phyloP scores from a whole-genome alignment of 2,329 filamentous ascomycete species.

The Acrocalymma vagum region DNA sequence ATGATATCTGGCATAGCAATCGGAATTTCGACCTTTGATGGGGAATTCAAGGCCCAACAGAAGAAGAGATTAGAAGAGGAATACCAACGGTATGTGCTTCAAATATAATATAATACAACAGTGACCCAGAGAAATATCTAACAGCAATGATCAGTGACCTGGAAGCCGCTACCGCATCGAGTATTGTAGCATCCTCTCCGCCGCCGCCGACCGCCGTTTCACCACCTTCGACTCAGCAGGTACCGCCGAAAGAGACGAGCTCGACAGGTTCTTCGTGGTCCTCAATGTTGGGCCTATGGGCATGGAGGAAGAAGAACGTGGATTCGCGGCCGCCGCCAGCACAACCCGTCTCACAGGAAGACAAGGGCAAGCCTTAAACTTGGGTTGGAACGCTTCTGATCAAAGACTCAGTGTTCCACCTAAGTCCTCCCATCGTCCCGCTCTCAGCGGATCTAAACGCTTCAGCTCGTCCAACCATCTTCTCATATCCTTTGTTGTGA shows the following conservation, averaged over 20 bases:
- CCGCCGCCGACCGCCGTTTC: conserved; percentile 19
- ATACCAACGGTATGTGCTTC: conserved; percentile 40
- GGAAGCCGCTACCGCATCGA: conserved; percentile 28
- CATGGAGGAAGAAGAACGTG: conserved; percentile 50
- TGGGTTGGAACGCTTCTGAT: conserved; percentile 5
- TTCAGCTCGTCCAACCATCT: conserved; percentile 70
- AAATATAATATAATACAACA: too few species aligned
- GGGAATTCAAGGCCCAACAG: conserved; percentile 43
- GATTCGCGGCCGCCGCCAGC: conserved; percentile 66
- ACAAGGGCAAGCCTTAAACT: conserved; percentile 64
- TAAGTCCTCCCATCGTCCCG: conserved; percentile 78
- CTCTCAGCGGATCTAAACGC: conserved; percentile 76
- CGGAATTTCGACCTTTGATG: conserved; percentile 42
- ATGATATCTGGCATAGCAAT: conserved; percentile 41
- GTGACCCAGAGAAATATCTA: too few species aligned
- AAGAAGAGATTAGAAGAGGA: conserved; percentile 41
- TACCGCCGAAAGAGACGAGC: conserved; percentile 17
- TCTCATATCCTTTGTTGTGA: conserved; percentile 56
- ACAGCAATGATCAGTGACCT: conserved; percentile 29
- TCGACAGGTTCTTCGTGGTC: conserved; percentile 29
- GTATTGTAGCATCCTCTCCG: conserved; percentile 20
- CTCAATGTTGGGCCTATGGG: conserved; percentile 41
- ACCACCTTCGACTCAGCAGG: conserved; percentile 16
- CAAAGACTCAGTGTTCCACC: conserved; percentile 58
- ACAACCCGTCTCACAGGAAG: conserved; percentile 67